phyloP scores from a whole-genome alignment of 2,329 filamentous ascomycete species.

The Aspergillus sojae region DNA sequence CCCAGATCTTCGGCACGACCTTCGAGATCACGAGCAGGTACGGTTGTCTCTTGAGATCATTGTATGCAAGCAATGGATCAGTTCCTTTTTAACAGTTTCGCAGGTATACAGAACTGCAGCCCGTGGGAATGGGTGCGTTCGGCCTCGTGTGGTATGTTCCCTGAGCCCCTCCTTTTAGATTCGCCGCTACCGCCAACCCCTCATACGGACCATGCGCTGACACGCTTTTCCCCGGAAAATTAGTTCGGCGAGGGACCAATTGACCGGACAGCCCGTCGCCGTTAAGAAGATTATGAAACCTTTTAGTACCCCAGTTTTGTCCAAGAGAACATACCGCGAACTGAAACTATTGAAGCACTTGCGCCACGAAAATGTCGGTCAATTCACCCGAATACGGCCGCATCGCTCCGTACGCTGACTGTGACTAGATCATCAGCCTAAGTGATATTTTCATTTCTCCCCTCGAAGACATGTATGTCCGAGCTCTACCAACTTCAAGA shows the following conservation, averaged over 20 bases:
- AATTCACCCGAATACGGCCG: background rate
- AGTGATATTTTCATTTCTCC: slow-evolving; percentile 99
- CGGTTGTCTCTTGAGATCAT: slow-evolving; percentile 13
- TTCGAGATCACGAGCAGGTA: slow-evolving; percentile 99
- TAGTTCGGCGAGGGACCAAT: slow-evolving; percentile 95
- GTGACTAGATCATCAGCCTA: slow-evolving; percentile 81
- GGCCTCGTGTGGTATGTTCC: slow-evolving; percentile 86
- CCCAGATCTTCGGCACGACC: slow-evolving; percentile 98
- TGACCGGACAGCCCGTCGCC: slow-evolving; percentile 93
- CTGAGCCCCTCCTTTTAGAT: slow-evolving; percentile 17
- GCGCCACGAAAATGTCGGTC: slow-evolving; percentile 86
- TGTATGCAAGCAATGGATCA: background rate
- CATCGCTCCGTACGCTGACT: slow-evolving; percentile 19
- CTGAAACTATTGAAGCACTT: slow-evolving; percentile 96
- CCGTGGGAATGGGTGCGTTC: slow-evolving; percentile 98
- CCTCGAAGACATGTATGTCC: slow-evolving; percentile 86
- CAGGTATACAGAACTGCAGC: slow-evolving; percentile 97
- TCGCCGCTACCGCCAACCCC: slow-evolving; percentile 9
- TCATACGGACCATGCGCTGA: slow-evolving; percentile 16
- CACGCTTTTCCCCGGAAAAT: slow-evolving; percentile 1
- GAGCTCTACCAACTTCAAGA: background rate
- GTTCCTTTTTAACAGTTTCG: slow-evolving; percentile 27
- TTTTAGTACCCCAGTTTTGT: slow-evolving; percentile 97
- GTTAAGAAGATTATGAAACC: slow-evolving; percentile 99
- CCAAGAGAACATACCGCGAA: slow-evolving; percentile 96